Percentiles rank a stretch among this genome's conserved stretches.
phyloP scores from a whole-genome alignment of 2,329 filamentous ascomycete species.

The Chalaropsis ovoidea region DNA sequence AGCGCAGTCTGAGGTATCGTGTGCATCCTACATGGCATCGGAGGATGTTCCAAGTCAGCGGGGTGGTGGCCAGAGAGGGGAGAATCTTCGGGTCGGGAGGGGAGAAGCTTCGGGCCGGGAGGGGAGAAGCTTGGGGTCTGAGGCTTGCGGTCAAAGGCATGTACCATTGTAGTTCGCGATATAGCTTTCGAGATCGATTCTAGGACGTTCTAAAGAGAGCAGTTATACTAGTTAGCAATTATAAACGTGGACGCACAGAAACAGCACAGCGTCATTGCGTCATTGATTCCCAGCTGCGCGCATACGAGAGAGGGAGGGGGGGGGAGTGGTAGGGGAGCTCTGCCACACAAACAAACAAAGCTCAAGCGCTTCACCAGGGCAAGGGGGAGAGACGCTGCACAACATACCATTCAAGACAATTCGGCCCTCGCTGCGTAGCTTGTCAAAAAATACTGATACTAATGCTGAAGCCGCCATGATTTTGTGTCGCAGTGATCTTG shows the following conservation, averaged over 20 bases:
- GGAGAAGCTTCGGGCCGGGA: too few species aligned
- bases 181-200: constrained; percentile 85
- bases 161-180: constrained; percentile 78
- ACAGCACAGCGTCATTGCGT: not conserved
- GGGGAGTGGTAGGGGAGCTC: too few species aligned
- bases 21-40: constrained; percentile 53
- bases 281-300: not conserved
- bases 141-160: too few species aligned
- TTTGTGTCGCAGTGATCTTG: not conserved
- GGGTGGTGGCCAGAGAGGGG: too few species aligned
- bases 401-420: constrained; percentile 41
- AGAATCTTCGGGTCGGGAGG: too few species aligned
- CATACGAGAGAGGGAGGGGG: not conserved
- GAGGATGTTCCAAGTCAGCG: not conserved
- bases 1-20: constrained; percentile 65
- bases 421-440: constrained; percentile 39
- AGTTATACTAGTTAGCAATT: not conserved
- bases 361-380: not conserved
- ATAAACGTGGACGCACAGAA: not conserved
- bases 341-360: not conserved
- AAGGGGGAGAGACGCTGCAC: not conserved
- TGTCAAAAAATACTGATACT: constrained; percentile 36
- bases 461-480: constrained; percentile 5
- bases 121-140: too few species aligned
- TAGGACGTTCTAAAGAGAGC: constrained; percentile 54